Evolutionary conservation across 2,329 filamentous ascomycete genomes (phyloP), one percentile per base, ranked within the genome.

Genomic region (Penicillium corylophilum): DNA sequence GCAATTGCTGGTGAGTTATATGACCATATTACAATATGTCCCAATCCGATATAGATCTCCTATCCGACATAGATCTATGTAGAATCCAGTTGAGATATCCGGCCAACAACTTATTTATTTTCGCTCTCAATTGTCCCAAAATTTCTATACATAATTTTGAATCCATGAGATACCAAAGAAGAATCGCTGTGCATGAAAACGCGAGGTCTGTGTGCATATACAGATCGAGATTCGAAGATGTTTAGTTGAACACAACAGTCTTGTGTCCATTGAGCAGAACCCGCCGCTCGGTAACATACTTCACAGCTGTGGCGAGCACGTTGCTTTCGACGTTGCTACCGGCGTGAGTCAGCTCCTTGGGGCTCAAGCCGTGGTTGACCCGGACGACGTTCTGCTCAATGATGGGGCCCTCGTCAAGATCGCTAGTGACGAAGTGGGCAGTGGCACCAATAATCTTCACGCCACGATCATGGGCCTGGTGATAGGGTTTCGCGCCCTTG

Each of bases 381-480:
- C 89, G 77, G 5, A 85, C 81, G 48, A 93, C 85, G 49, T 88
- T 81, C 80, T 94, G 89, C 80, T 93, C 89, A 62, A 94, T 94
- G 62, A 94, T 94, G 10, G 89, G 89, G 2, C 89, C 89, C 76
- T 94, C 89, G 66, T 94, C 89, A 55, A 94, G 73, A 71, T 93
- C 89, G 24, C 87, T 88, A 1, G 89, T 94, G 59, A 93, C 89
- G 63, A 93, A 93, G 74, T 94, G 89, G 5, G 89, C 89, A 2
- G 88, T 91, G 22, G 89, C 89, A 53, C 89, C 89, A 51, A 92
- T 91, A 62, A 94, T 93, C 81, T 94, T 94, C 60, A 94, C 89
- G 54, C 89, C 89, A 24, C 89, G 83, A 57, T 93, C 89, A 68
- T 88, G 92, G 7, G 89, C 89, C 78, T 94, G 89, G 72, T 93